Evolutionary conservation across 306 rosid species (phyloP).

Genomic region (Gleditsia sinensis): DNA sequence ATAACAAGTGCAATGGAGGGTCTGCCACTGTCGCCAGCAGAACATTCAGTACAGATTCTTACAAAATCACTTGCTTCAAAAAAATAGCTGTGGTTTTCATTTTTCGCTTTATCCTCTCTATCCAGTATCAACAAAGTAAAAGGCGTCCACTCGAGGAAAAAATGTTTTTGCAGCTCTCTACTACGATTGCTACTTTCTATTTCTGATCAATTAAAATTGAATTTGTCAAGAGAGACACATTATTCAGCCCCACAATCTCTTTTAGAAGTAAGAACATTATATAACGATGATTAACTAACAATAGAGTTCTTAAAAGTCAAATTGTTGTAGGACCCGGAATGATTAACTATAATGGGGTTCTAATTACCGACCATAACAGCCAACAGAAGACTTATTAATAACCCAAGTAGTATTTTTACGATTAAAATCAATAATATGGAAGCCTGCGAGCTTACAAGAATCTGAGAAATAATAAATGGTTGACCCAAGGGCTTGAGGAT

Average conservation of each 20-base stretch:
- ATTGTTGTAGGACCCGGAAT: background rate
- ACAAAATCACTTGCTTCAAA: background rate
- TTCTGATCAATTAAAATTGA: background rate
- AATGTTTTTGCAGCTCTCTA: background rate
- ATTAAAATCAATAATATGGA: background rate
- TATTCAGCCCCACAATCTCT: background rate
- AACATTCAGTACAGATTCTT: background rate
- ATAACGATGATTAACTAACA: background rate
- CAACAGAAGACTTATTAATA: background rate
- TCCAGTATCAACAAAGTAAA: background rate
- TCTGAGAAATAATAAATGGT: conserved; percentile 55
- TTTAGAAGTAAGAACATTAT: background rate
- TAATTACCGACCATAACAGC: background rate
- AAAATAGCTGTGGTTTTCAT: background rate
- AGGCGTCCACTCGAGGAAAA: background rate
- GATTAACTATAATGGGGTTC: background rate
- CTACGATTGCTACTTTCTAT: background rate
- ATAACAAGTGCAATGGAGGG: background rate
- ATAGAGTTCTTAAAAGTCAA: background rate
- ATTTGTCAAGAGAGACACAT: background rate
- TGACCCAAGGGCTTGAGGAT: conserved; percentile 69
- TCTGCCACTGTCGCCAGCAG: background rate
- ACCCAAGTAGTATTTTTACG: background rate
- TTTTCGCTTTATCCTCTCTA: background rate
- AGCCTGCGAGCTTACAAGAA: conserved; percentile 48